Percentiles rank a stretch among this genome's conserved stretches.
Evolutionary conservation across 1,284 basidiomycete genomes (phyloP).

Genomic region (Melampsora occidentalis): DNA sequence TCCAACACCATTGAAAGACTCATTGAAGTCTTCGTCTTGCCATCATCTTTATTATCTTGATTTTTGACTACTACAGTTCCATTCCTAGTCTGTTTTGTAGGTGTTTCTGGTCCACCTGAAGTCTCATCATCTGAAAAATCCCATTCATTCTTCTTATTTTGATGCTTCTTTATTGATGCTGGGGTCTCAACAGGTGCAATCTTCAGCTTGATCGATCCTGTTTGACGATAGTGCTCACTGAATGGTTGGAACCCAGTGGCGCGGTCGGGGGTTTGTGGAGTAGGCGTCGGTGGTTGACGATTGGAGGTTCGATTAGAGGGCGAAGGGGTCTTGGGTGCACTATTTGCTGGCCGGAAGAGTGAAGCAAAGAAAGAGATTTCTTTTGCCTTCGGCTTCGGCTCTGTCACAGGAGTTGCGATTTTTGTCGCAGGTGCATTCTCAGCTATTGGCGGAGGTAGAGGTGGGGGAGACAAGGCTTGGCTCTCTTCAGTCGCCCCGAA

Average conservation of each 20-base stretch:
- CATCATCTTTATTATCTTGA: slow-evolving; percentile 45
- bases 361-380: slow-evolving; percentile 38
- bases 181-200: slow-evolving; percentile 51
- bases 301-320: slow-evolving; percentile 63
- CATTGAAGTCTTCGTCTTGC: slow-evolving; percentile 56
- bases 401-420: slow-evolving; percentile 43
- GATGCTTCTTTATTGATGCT: slow-evolving; percentile 10
- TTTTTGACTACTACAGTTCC: slow-evolving; percentile 14
- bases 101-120: slow-evolving; percentile 35
- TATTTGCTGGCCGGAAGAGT: slow-evolving; percentile 20
- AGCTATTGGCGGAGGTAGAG: background rate
- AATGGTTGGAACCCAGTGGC: slow-evolving; percentile 19
- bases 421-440: too few species aligned
- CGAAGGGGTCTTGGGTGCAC: slow-evolving; percentile 48
- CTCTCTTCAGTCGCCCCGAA: slow-evolving; percentile 1
- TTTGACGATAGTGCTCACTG: slow-evolving; percentile 34
- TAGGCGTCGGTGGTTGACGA: slow-evolving; percentile 65
- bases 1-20: slow-evolving; percentile 82
- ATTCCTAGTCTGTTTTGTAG: slow-evolving; percentile 44
- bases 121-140: slow-evolving; percentile 27
- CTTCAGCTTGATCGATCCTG: slow-evolving; percentile 50
- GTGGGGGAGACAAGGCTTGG: background rate
- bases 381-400: slow-evolving; percentile 23
- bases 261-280: background rate
- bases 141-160: background rate